phyloP scores from a whole-genome alignment of 495 filamentous ascomycete species.

The Podospora didyma region DNA sequence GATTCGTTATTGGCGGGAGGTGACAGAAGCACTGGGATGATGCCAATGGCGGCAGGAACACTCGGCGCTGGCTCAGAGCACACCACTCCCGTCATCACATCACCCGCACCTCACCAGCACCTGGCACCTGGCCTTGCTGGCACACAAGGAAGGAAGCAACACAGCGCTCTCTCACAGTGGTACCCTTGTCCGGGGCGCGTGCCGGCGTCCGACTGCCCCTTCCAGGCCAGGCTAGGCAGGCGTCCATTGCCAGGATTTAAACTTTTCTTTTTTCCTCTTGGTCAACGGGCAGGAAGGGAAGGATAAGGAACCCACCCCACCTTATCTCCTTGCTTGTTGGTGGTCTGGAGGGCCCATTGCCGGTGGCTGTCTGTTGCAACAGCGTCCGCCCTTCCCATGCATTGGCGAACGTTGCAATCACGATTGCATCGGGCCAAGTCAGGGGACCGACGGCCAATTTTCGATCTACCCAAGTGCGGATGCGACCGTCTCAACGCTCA shows the following conservation, averaged over 20 bases:
- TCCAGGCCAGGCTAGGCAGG: neutral
- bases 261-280: conserved; percentile 20
- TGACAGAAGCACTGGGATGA: too few species aligned
- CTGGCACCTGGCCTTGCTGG: too few species aligned
- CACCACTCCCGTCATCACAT: too few species aligned
- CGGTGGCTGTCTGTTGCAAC: conserved; percentile 33
- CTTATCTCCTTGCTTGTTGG: too few species aligned
- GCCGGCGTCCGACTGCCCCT: neutral
- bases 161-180: too few species aligned
- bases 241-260: conserved; percentile 22
- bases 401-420: conserved; percentile 33
- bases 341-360: conserved; percentile 24
- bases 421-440: conserved; percentile 37
- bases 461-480: conserved; percentile 29
- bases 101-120: too few species aligned
- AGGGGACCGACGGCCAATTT: conserved; percentile 27
- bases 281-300: conserved; percentile 1
- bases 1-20: too few species aligned
- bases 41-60: too few species aligned
- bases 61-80: too few species aligned
- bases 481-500: conserved; percentile 20
- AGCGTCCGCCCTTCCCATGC: conserved; percentile 20
- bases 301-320: neutral
- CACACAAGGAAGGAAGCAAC: too few species aligned
- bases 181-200: neutral